phyloP scores from a whole-genome alignment of 306 rosid genomes.

The Rosa lucieae region DNA sequence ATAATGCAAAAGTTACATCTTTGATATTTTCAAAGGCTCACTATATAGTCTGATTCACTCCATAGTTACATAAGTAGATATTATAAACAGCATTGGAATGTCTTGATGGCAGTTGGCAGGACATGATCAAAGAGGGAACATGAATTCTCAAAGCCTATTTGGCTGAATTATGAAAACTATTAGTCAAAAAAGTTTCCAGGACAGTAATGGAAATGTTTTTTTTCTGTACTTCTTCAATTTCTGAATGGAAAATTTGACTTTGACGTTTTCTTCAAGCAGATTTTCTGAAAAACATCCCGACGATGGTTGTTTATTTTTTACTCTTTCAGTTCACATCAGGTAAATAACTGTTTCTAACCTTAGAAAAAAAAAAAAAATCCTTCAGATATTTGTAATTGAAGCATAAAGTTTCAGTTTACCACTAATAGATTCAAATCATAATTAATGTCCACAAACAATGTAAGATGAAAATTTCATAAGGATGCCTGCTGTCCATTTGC shows the following conservation, averaged over 20 bases:
- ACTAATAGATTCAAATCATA: background rate
- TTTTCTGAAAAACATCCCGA: background rate
- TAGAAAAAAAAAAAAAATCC: background rate
- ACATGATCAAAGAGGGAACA: background rate
- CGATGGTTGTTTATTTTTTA: background rate
- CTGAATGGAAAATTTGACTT: background rate
- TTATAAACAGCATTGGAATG: background rate
- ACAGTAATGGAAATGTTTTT: background rate
- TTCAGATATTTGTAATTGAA: background rate
- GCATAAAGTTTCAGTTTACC: background rate
- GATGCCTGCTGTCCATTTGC: background rate
- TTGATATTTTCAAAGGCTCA: background rate
- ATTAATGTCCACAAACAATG: background rate
- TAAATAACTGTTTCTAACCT: background rate
- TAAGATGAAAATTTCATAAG: background rate
- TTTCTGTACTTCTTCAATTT: background rate
- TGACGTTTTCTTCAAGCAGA: constrained; percentile 1
- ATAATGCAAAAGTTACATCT: background rate
- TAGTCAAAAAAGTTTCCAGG: background rate
- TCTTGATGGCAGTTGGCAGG: background rate
- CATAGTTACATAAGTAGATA: background rate
- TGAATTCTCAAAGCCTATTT: background rate
- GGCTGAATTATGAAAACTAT: background rate
- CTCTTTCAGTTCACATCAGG: constrained; percentile 2
- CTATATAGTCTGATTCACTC: background rate